These are phyloP conservation scores for Alternaria metachromatica DNA, from an alignment of 2,329 filamentous ascomycete species.

Conservation along the genomic window DNA sequence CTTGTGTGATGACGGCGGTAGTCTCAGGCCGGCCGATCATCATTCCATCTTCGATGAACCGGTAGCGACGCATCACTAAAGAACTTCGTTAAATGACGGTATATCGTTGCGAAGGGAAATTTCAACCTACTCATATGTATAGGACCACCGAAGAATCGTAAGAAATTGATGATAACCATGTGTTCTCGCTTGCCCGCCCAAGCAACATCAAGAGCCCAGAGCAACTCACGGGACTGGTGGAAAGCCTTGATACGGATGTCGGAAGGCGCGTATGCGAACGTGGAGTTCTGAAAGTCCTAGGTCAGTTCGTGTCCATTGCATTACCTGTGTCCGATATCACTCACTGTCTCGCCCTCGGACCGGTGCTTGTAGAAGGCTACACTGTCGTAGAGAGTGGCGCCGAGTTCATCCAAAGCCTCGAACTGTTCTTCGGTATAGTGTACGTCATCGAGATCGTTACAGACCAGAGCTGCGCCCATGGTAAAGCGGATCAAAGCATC, in stretches of 20 bases:
- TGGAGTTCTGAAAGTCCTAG: slow-evolving; percentile 29
- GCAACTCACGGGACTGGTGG: slow-evolving; percentile 34
- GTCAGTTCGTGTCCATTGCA: not conserved
- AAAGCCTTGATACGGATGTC: slow-evolving; percentile 30
- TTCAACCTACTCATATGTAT: slow-evolving; percentile 4
- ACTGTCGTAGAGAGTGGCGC: slow-evolving; percentile 40
- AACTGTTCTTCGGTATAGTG: slow-evolving; percentile 19
- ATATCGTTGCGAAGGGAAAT: not conserved
- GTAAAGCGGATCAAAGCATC: slow-evolving; percentile 45
- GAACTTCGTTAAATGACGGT: not conserved
- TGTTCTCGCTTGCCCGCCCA: not conserved
- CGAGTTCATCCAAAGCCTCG: slow-evolving; percentile 28
- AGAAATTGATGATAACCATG: slow-evolving; percentile 2
- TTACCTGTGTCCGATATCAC: not conserved
- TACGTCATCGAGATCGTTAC: slow-evolving; percentile 39
- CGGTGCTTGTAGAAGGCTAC: slow-evolving; percentile 46
- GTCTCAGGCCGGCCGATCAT: slow-evolving; percentile 2
- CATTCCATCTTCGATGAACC: slow-evolving; percentile 11
- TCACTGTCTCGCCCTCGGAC: slow-evolving; percentile 39
- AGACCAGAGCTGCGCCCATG: slow-evolving; percentile 40
- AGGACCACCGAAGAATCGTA: slow-evolving; percentile 6
- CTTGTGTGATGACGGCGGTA: not conserved
- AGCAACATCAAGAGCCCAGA: slow-evolving; percentile 43
- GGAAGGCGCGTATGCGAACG: slow-evolving; percentile 38
- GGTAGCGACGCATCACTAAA: slow-evolving; percentile 11